phyloP scores from a whole-genome alignment of 768 basidiomycete species.

The Tephrocybe sp. region DNA sequence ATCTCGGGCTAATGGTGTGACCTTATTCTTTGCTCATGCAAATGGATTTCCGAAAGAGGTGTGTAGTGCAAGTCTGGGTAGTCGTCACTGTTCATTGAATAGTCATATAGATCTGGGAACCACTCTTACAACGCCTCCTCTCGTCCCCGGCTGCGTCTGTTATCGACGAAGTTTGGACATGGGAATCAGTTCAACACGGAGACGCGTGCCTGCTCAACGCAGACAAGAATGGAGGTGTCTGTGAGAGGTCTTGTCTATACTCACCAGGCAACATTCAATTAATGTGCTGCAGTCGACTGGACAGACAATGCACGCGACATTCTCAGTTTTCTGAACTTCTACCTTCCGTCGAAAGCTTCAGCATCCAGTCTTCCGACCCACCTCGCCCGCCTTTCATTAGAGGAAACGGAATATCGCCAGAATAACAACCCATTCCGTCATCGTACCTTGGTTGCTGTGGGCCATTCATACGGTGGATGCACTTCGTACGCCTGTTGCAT shows the following conservation, averaged over 20 bases:
- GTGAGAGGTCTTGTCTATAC: conserved; percentile 36
- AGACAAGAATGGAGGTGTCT: conserved; percentile 52
- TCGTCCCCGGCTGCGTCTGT: conserved; percentile 31
- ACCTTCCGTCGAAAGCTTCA: conserved; percentile 50
- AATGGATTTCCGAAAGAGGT: conserved; percentile 92
- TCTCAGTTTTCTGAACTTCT: conserved; percentile 69
- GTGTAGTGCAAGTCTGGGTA: conserved; percentile 16
- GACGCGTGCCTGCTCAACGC: conserved; percentile 78
- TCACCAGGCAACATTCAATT: background rate
- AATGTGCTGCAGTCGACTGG: conserved; percentile 64
- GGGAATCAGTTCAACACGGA: conserved; percentile 85
- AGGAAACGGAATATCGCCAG: conserved; percentile 42
- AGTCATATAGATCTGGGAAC: conserved; percentile 72
- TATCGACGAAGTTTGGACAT: conserved; percentile 75
- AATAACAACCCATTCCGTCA: conserved; percentile 46
- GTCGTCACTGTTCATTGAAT: background rate
- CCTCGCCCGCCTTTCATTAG: conserved; percentile 46
- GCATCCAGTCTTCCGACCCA: conserved; percentile 46
- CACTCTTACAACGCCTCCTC: conserved; percentile 56
- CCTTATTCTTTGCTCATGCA: conserved; percentile 78
- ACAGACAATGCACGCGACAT: conserved; percentile 76
- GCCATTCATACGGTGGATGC: conserved; percentile 86
- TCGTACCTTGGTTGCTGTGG: conserved; percentile 66
- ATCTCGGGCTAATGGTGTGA: conserved; percentile 45
- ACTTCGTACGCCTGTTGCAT: conserved; percentile 52